phyloP scores from a whole-genome alignment of 1,284 basidiomycete species.

The Quambalaria eucalypti region DNA sequence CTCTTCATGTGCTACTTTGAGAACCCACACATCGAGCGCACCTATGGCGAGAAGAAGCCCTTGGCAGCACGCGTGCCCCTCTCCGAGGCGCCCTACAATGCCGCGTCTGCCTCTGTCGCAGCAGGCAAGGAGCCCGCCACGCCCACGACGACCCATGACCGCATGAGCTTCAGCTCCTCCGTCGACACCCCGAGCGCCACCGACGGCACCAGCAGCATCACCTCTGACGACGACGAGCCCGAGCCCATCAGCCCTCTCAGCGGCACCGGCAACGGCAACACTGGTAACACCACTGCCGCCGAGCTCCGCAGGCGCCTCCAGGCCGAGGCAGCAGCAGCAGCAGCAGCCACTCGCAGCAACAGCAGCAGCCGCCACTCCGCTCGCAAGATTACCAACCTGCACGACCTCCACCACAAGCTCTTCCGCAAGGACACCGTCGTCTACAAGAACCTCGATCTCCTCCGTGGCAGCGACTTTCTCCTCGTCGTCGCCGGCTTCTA shows the following conservation, averaged over 20 bases:
- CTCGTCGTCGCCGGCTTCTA: slow-evolving; percentile 58
- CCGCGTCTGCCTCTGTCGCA: slow-evolving; percentile 24
- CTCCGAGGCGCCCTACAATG: slow-evolving; percentile 25
- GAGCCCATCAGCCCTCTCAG: not conserved
- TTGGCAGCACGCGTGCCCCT: slow-evolving; percentile 17
- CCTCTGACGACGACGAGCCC: not conserved
- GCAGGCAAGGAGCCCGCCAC: not conserved
- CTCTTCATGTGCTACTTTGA: slow-evolving; percentile 94
- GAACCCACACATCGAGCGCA: slow-evolving; percentile 66
- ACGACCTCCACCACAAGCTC: slow-evolving; percentile 81
- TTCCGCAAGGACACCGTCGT: slow-evolving; percentile 81
- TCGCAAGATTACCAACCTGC: slow-evolving; percentile 52
- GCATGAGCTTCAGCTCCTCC: not conserved
- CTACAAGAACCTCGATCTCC: slow-evolving; percentile 70
- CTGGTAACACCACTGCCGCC: not conserved
- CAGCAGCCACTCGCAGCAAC: not conserved
- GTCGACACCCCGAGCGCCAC: not conserved
- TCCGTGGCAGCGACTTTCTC: slow-evolving; percentile 65
- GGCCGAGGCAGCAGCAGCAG: not conserved
- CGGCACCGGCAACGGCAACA: not conserved
- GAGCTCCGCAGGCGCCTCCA: not conserved
- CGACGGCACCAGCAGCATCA: not conserved
- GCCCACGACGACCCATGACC: not conserved
- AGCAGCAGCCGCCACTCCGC: slow-evolving; percentile 8
- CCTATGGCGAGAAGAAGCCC: slow-evolving; percentile 38